Evolutionary conservation across 73 alveolate genomes (phyloP).

Genomic region (Paramecium octaurelia): DNA sequence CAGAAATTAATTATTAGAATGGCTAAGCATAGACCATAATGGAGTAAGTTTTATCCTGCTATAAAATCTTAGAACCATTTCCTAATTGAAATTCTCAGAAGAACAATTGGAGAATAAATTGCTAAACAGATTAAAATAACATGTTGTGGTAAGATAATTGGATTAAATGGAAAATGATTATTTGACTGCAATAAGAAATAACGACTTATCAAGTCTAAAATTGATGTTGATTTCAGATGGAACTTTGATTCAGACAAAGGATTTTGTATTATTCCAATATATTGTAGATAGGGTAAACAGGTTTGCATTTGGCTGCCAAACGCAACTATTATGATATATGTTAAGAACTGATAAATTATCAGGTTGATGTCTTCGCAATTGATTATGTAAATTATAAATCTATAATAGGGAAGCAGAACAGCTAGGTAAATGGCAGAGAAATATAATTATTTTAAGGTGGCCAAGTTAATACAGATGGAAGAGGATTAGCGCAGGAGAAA

Average conservation of each 20-base stretch:
- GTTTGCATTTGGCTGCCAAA: constrained; percentile 28
- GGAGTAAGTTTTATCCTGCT: neutral
- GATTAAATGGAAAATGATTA: neutral
- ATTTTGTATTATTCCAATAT: neutral
- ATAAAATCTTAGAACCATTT: neutral
- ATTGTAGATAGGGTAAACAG: neutral
- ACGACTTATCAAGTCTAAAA: neutral
- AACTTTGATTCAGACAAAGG: neutral
- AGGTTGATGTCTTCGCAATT: neutral
- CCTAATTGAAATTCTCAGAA: neutral
- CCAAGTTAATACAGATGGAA: neutral
- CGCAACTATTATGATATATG: constrained; percentile 14
- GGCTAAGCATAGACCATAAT: neutral
- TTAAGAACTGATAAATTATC: neutral
- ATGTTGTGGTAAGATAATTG: neutral
- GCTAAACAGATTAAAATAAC: neutral
- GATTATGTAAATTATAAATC: neutral
- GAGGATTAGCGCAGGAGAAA: neutral
- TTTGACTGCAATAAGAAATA: neutral
- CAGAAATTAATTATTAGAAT: neutral
- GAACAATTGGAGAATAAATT: neutral
- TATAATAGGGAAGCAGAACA: neutral
- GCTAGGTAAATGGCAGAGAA: neutral
- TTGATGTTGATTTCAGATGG: neutral
- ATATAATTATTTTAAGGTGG: neutral